Conservation (phyloP, 371 early-diverging fungal species). For the Caulochytrium protostelioides region DNA sequence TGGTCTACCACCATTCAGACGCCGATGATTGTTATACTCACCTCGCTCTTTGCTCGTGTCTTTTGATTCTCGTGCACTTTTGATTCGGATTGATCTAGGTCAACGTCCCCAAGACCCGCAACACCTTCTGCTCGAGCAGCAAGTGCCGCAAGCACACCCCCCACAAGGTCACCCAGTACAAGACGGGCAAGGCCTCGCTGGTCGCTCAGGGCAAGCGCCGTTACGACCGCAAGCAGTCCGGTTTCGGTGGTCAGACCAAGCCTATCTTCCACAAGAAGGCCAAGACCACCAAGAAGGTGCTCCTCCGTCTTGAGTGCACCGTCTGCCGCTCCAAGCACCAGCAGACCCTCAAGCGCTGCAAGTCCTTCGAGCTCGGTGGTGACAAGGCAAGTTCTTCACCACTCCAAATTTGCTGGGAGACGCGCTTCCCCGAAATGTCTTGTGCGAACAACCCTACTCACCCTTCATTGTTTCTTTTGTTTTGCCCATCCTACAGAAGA, state of each 20-base stretch:
- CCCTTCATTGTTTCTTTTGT: neutral
- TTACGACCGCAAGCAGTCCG: conserved; percentile 43
- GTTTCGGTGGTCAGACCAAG: conserved; percentile 98
- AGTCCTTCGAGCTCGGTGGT: conserved; percentile 99
- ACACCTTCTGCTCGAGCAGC: conserved; percentile 91
- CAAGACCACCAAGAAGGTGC: conserved; percentile 98
- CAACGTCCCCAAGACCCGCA: conserved; percentile 93
- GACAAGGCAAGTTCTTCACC: conserved; percentile 42
- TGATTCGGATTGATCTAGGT: conserved; percentile 32
- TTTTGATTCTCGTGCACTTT: too few species aligned
- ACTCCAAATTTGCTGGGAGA: neutral
- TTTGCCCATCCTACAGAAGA: conserved; percentile 16
- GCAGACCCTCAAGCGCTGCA: conserved; percentile 92
- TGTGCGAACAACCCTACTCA: neutral
- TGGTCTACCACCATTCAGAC: too few species aligned
- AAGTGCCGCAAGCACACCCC: conserved; percentile 93
- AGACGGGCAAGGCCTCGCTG: conserved; percentile 95
- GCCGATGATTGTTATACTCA: too few species aligned
- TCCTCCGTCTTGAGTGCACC: conserved; percentile 94
- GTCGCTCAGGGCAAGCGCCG: conserved; percentile 84
- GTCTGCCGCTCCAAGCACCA: conserved; percentile 94
- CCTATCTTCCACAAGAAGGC: conserved; percentile 75
- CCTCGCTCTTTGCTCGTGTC: too few species aligned
- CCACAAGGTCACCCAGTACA: conserved; percentile 98
- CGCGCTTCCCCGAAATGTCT: neutral